A percentile compares a stretch with the other conserved stretches of the same genome.
Evolutionary conservation across 108 stramenopile genomes (phyloP).

Genomic region (Skeletonema grethae): DNA sequence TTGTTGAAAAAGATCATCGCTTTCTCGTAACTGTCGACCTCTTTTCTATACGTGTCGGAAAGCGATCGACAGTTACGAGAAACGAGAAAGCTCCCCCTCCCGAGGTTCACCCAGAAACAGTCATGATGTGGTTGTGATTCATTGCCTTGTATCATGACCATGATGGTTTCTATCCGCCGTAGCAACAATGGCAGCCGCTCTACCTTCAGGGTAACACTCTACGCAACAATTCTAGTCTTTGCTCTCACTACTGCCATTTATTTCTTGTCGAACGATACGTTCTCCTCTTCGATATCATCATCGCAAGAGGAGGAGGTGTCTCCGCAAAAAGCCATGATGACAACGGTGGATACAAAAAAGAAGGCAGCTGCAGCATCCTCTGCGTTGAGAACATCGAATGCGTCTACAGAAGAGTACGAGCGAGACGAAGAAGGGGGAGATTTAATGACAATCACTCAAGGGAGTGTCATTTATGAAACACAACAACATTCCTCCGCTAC

Average conservation of each 20-base stretch:
- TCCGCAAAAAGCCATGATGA: not conserved
- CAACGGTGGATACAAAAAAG: not conserved
- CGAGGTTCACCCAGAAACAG: too few relatives aligned
- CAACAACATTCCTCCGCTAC: not conserved
- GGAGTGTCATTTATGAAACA: not conserved
- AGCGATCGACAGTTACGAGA: too few relatives aligned
- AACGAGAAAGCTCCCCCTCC: too few relatives aligned
- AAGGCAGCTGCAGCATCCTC: not conserved
- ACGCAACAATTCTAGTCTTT: conserved; percentile 1
- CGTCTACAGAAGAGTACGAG: not conserved
- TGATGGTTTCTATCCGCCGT: not conserved
- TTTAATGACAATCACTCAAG: not conserved
- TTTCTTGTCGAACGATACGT: not conserved
- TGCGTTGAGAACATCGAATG: not conserved
- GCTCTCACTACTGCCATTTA: conserved; percentile 9
- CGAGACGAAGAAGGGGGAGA: conserved; percentile 5
- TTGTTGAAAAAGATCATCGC: too few relatives aligned
- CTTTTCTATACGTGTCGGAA: too few relatives aligned
- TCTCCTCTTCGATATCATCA: not conserved
- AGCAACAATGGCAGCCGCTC: not conserved
- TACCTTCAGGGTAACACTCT: not conserved
- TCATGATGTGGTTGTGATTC: too few relatives aligned
- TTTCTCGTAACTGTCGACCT: too few relatives aligned
- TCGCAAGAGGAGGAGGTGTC: not conserved
- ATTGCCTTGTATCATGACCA: not conserved